Conservation (phyloP, 331 rosid genomes). For the Acacia pycnantha region DNA sequence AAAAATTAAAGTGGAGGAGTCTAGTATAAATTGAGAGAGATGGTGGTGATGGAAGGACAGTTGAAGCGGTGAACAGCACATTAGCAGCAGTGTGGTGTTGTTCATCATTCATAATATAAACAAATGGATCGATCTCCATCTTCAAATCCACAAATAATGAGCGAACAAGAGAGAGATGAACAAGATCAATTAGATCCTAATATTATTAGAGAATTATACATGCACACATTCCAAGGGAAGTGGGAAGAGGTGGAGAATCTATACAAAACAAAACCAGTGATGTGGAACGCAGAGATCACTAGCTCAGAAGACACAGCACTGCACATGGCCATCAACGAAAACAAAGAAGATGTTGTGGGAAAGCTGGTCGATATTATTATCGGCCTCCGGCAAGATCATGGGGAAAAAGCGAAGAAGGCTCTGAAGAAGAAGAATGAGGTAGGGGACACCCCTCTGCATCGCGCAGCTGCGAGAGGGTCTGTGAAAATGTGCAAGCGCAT, state of each 20-base stretch:
- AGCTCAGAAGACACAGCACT: background rate
- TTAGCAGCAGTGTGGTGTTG: background rate
- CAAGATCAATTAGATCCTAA: too few relatives aligned
- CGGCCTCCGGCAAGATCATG: too few relatives aligned
- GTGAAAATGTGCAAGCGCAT: background rate
- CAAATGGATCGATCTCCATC: too few relatives aligned
- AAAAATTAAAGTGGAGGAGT: background rate
- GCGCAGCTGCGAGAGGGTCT: background rate
- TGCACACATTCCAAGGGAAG: background rate
- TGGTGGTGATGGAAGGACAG: background rate
- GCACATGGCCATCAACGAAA: background rate
- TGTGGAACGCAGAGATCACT: background rate
- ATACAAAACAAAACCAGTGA: background rate
- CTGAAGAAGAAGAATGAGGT: background rate
- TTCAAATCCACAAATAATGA: background rate
- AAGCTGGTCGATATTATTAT: background rate
- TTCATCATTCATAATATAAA: background rate
- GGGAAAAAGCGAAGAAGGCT: background rate
- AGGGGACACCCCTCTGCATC: background rate
- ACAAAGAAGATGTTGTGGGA: background rate
- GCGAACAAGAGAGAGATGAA: background rate
- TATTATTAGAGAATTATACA: background rate
- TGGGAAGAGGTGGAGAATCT: background rate
- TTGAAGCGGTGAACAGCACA: background rate
- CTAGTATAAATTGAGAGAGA: background rate